These are phyloP conservation scores for Linnemannia elongata DNA, from an alignment of 192 early-diverging fungal genomes.

Conservation along the genomic window DNA sequence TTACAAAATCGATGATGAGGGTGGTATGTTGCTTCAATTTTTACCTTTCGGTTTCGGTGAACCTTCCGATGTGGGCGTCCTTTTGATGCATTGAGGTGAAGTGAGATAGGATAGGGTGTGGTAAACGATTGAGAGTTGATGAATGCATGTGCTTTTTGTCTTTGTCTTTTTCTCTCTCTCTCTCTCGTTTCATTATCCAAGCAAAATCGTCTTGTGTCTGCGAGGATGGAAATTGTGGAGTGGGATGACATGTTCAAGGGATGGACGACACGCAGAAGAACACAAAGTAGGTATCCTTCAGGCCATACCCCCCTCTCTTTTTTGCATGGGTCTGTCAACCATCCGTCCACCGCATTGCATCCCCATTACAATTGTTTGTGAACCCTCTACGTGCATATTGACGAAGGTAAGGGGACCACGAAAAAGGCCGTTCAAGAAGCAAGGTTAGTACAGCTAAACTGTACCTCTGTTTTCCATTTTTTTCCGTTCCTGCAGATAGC, in stretches of 20 bases:
- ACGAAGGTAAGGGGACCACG: neutral
- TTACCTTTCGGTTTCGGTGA: too few relatives aligned
- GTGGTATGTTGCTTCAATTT: neutral
- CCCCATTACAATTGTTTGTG: neutral
- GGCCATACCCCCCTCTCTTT: neutral
- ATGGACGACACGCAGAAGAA: neutral
- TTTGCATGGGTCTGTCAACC: neutral
- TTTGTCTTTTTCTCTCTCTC: neutral
- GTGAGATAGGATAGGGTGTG: neutral
- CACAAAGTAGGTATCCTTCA: neutral
- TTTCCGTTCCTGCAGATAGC: neutral
- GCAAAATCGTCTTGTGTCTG: neutral
- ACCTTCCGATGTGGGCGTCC: too few relatives aligned
- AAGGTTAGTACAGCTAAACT: neutral
- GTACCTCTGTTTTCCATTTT: neutral
- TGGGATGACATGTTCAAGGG: neutral
- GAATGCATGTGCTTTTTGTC: neutral
- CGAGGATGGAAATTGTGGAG: neutral
- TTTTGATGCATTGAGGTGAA: too few relatives aligned
- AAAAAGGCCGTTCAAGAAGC: neutral
- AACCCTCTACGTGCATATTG: neutral
- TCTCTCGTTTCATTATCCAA: too few relatives aligned
- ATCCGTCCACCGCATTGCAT: neutral
- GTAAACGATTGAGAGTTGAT: neutral
- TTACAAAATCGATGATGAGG: neutral